phyloP scores from a whole-genome alignment of 2,329 filamentous ascomycete species.

The Alternaria angustiovoidea region DNA sequence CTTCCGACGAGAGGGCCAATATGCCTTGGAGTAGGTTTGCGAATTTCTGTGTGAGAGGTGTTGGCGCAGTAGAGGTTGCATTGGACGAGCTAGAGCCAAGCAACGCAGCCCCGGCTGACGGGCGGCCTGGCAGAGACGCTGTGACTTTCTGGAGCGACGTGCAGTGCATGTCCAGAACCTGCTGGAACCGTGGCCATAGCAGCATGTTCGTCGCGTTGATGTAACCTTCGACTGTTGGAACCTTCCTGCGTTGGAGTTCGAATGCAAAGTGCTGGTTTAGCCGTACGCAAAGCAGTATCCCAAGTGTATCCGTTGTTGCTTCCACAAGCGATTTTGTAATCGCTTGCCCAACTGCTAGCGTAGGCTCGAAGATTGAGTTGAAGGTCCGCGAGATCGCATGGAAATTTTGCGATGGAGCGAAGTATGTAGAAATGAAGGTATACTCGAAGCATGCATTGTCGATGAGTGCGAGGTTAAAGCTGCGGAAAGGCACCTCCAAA shows the following conservation, averaged over 20 bases:
- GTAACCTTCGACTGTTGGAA: slow-evolving; percentile 88
- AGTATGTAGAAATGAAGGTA: slow-evolving; percentile 90
- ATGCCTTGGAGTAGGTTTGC: slow-evolving; percentile 90
- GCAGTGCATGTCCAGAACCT: slow-evolving; percentile 91
- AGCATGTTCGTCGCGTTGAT: slow-evolving; percentile 96
- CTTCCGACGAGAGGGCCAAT: slow-evolving; percentile 82
- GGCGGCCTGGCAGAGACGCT: slow-evolving; percentile 50
- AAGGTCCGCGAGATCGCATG: slow-evolving; percentile 84
- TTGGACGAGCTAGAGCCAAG: slow-evolving; percentile 53
- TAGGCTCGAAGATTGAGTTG: slow-evolving; percentile 86
- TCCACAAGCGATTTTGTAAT: slow-evolving; percentile 80
- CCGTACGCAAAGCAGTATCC: slow-evolving; percentile 87
- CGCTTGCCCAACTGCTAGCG: slow-evolving; percentile 80
- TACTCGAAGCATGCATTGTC: slow-evolving; percentile 97
- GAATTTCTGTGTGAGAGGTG: slow-evolving; percentile 93
- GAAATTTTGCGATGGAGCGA: slow-evolving; percentile 78
- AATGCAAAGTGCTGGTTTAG: slow-evolving; percentile 95
- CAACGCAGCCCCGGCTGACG: slow-evolving; percentile 45
- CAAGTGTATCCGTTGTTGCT: slow-evolving; percentile 82
- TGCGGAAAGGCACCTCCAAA: slow-evolving; percentile 87
- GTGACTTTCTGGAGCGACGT: slow-evolving; percentile 77
- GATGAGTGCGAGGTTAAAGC: slow-evolving; percentile 91
- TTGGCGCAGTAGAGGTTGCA: slow-evolving; percentile 78
- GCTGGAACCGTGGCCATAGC: slow-evolving; percentile 93
- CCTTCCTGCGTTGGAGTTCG: slow-evolving; percentile 87